A percentile compares a stretch with the other conserved stretches of the same genome.
Evolutionary conservation across 2,329 filamentous ascomycete genomes (phyloP).

Genomic region (Phyllachora maydis): DNA sequence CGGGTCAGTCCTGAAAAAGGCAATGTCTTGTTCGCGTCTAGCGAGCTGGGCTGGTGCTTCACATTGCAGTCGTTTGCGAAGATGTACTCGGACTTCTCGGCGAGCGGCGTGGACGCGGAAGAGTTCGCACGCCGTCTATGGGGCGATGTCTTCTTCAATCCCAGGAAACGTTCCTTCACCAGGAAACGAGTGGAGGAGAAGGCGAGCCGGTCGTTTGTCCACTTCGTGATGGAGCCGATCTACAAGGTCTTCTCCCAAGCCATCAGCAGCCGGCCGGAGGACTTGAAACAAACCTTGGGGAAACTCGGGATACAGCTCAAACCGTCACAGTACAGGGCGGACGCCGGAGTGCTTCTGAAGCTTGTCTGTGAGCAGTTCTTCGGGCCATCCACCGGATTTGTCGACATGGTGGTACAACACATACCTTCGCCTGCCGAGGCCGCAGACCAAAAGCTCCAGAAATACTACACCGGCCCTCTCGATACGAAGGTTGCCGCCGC

Average conservation of each 20-base stretch:
- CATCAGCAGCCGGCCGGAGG: slow-evolving; percentile 72
- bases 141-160: slow-evolving; percentile 96
- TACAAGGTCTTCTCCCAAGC: slow-evolving; percentile 96
- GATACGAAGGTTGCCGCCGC: slow-evolving; percentile 63
- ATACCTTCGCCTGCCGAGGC: slow-evolving; percentile 72
- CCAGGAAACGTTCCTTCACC: slow-evolving; percentile 74
- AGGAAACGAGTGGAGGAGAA: slow-evolving; percentile 66
- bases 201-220: slow-evolving; percentile 72
- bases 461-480: slow-evolving; percentile 79
- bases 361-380: slow-evolving; percentile 93
- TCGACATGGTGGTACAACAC: slow-evolving; percentile 86
- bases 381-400: slow-evolving; percentile 70
- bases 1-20: slow-evolving; percentile 89
- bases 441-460: slow-evolving; percentile 54
- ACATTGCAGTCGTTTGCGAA: slow-evolving; percentile 84
- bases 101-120: slow-evolving; percentile 57
- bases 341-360: slow-evolving; percentile 75
- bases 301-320: slow-evolving; percentile 72
- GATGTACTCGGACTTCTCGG: slow-evolving; percentile 74
- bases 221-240: slow-evolving; percentile 88
- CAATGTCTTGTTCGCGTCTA: slow-evolving; percentile 93
- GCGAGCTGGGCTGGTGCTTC: slow-evolving; percentile 91
- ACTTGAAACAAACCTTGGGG: slow-evolving; percentile 59
- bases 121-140: slow-evolving; percentile 77
- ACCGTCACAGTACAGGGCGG: slow-evolving; percentile 76